phyloP scores from a whole-genome alignment of 331 rosid species.

The Phaseolus coccineus region DNA sequence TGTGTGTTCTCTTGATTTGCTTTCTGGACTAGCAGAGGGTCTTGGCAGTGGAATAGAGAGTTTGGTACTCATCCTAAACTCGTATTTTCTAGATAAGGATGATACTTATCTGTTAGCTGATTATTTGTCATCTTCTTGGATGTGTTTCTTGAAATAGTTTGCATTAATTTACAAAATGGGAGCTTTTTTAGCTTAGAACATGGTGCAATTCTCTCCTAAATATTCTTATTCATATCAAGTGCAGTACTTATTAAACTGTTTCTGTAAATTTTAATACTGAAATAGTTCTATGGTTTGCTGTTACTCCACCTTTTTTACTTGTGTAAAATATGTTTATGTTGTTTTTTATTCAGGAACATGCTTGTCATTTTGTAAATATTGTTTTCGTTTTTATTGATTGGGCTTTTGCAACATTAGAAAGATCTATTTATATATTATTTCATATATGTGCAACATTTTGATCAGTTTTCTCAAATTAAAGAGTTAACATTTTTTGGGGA shows the following conservation, averaged over 20 bases:
- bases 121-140: slow-evolving; percentile 36
- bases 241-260: background rate
- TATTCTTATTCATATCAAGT: background rate
- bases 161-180: background rate
- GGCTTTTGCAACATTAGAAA: background rate
- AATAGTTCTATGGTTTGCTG: background rate
- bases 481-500: background rate
- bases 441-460: background rate
- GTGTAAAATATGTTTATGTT: background rate
- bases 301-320: background rate
- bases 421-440: background rate
- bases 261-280: slow-evolving; percentile 7
- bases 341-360: background rate
- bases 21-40: slow-evolving; percentile 98
- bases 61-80: slow-evolving; percentile 68
- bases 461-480: background rate
- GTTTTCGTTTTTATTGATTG: background rate
- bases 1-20: slow-evolving; percentile 96
- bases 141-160: slow-evolving; percentile 28
- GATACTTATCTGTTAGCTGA: slow-evolving; percentile 14
- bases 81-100: slow-evolving; percentile 27
- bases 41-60: slow-evolving; percentile 99
- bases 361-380: background rate
- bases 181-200: background rate
- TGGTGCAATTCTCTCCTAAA: background rate